A percentile compares a stretch with the other conserved stretches of the same genome.
Evolutionary conservation across 345 rosid species (phyloP).

Genomic region (Bretschneidera sinensis): DNA sequence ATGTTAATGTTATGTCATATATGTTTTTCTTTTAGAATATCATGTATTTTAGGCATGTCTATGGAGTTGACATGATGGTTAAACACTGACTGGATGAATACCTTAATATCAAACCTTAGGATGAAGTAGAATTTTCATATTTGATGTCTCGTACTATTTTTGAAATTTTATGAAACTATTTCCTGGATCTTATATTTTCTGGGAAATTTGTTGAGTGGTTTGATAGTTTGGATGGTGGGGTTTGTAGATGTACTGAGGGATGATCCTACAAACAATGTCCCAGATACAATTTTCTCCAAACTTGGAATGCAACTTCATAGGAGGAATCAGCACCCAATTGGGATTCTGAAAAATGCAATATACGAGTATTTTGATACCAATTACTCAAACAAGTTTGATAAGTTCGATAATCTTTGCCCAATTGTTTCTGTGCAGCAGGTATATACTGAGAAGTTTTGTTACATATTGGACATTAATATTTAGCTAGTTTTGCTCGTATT

Average conservation of each 20-base stretch:
- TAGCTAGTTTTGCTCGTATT: no score
- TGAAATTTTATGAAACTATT: background rate
- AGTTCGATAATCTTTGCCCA: constrained; percentile 84
- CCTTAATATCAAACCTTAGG: background rate
- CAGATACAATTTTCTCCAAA: constrained; percentile 76
- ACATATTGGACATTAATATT: background rate
- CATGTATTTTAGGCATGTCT: background rate
- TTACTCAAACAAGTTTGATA: constrained; percentile 56
- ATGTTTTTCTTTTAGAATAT: background rate
- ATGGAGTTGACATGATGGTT: background rate
- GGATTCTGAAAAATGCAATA: constrained; percentile 86
- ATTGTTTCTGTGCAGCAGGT: constrained; percentile 89
- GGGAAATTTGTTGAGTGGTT: background rate
- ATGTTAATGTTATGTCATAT: background rate
- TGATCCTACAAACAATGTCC: constrained; percentile 92
- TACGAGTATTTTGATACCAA: constrained; percentile 76
- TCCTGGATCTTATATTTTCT: background rate
- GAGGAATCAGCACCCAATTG: constrained; percentile 76
- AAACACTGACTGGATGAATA: background rate
- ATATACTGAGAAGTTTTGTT: constrained; percentile 1
- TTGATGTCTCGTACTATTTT: background rate
- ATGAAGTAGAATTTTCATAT: constrained; percentile 2
- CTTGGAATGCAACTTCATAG: constrained; percentile 85
- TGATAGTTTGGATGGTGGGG: constrained; percentile 12
- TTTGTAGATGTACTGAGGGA: constrained; percentile 85